A percentile compares a stretch with the other conserved stretches of the same genome.
These are phyloP conservation scores for Fusarium marasasianum DNA, from an alignment of 2,329 filamentous ascomycete species.

Conservation along the genomic window DNA sequence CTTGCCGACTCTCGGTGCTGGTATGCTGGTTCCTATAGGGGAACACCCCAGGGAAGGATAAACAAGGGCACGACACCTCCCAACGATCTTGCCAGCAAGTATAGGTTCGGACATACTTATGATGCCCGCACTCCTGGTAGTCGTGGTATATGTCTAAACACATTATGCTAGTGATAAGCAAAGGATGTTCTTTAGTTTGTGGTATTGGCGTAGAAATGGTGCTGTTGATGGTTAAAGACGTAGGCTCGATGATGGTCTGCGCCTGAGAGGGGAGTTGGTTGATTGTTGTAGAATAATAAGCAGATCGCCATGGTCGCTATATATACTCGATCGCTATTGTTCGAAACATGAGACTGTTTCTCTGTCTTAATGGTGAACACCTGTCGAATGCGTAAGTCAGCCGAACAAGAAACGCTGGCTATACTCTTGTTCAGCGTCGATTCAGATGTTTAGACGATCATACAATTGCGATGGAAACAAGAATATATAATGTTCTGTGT, in stretches of 20 bases:
- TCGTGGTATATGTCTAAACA: not conserved
- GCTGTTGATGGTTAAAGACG: not conserved
- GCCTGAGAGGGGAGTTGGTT: not conserved
- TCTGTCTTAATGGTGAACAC: not conserved
- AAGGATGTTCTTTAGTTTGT: not conserved
- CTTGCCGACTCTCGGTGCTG: not conserved
- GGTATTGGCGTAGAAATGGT: not conserved
- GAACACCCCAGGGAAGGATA: not conserved
- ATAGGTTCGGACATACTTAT: not conserved
- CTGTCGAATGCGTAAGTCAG: not conserved
- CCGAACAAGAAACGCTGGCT: conserved; percentile 14
- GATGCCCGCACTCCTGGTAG: conserved; percentile 4
- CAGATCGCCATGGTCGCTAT: not conserved
- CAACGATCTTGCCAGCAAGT: conserved; percentile 2
- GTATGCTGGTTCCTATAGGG: not conserved
- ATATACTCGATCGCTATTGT: not conserved
- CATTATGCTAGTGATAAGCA: not conserved
- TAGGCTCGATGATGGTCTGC: not conserved
- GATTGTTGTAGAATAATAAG: not conserved
- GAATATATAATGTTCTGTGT: not conserved
- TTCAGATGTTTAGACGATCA: not conserved
- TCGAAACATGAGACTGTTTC: not conserved
- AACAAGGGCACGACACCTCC: not conserved
- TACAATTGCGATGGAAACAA: not conserved
- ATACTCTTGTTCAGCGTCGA: conserved; percentile 1